Conservation (phyloP, 148 eudicot genomes). For the Rhododendron vialii region DNA sequence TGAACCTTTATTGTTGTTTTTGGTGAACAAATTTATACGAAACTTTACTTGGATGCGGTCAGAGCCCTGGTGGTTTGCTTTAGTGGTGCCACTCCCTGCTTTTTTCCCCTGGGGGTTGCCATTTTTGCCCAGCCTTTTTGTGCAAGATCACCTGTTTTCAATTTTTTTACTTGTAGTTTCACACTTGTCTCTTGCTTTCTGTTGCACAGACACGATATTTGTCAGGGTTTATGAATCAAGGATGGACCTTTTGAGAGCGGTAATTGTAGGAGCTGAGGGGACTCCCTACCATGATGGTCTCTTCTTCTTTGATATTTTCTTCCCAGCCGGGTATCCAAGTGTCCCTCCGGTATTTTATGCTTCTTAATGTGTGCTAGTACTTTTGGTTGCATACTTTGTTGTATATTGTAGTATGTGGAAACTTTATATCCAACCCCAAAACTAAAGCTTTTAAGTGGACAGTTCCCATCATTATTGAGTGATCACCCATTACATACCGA, state of each 20-base stretch:
- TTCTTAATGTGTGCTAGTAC: conserved; percentile 1
- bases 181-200: conserved; percentile 4
- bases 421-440: not conserved
- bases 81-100: not conserved
- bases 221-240: conserved; percentile 80
- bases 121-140: not conserved
- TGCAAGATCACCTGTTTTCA: not conserved
- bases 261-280: conserved; percentile 80
- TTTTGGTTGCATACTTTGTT: not conserved
- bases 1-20: not conserved
- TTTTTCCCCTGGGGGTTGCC: not conserved
- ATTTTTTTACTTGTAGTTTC: not conserved
- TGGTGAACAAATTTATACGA: not conserved
- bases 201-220: conserved; percentile 52
- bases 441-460: not conserved
- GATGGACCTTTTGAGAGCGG: conserved; percentile 87
- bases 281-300: conserved; percentile 95
- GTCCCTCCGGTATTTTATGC: conserved; percentile 64
- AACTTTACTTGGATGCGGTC: not conserved
- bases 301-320: conserved; percentile 75
- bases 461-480: not conserved
- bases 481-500: not conserved
- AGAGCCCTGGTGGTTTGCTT: too few species aligned
- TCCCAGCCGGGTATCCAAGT: conserved; percentile 51
- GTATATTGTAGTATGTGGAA: not conserved